Evolutionary conservation across 805 yeast species (phyloP), one percentile per base, ranked within the genome.

Genomic region (Candida sphagnicola): DNA sequence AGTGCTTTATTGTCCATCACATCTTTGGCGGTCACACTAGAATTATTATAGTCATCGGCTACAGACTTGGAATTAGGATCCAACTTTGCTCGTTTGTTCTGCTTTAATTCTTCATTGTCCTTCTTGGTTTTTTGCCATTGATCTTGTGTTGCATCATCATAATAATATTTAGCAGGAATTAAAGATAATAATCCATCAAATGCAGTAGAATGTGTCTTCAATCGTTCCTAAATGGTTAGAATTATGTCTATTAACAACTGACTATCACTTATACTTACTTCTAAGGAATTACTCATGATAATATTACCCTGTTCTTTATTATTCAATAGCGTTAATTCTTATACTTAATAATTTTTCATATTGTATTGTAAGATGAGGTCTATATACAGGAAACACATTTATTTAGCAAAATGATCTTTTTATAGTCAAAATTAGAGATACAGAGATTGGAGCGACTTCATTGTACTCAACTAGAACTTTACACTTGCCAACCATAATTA

Each of bases 91-190:
- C 77, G 67, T 56, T 84, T 85, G 46, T 76, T 79, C 37, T 66
- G 70, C 47, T 70, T 77, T 15, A 70, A 61, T 48, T 86, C 88
- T 38, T 73, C 77, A 50, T 83, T 85, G 21, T 78, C 61, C 62
- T 81, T 77, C 67, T 88, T 87, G 66, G 80, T 85, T 50, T 82
- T 83, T 50, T 82, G 81, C 97, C 97, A 90, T 62, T 91, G 97
- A 37, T 82, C 82, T 51, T 83, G 80, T 2, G 91, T 82, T 42
- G 86, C 91, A 28, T 85, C 96, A 59, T 90, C 96, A 57, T 86
- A 89, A 59, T 91, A 91, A 55, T 84, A 89, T 56, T 89, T 88
- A 2, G 97, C 95, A 3, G 98, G 97, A 42, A 91, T 90, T 59
- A 91, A 68, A 15, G 96, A 87, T 42, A 91, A 69, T 37, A 91